Evolutionary conservation across 305 asterid genomes (phyloP), one percentile per base, ranked within the genome.

Genomic region (Fraxinus angustifolia): DNA sequence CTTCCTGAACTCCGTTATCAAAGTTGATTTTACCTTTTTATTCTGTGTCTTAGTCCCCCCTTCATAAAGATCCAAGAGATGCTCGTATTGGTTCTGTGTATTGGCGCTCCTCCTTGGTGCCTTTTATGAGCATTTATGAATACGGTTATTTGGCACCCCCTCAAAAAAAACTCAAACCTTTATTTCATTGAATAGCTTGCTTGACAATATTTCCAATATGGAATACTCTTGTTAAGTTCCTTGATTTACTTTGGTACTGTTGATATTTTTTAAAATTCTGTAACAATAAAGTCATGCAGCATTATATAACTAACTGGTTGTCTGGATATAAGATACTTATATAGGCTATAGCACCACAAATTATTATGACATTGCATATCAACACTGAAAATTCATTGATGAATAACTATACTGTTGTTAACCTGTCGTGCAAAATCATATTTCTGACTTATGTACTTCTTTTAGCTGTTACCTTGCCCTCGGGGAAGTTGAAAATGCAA

Each of bases 391-490:
- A 26, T 8, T 26, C 36, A 65, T 65, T 50, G 62, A 50, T 50
- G 62, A 50, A 50, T 50, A 23, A 65, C 73, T 65, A 65, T 65
- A 56, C 11, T 78, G 42, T 78, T 68, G 71, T 84, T 67, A 68
- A 72, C 19, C 62, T 77, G 34, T 68, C 65, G 2, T 31, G 38
- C 26, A 58, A 6, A 21, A 30, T 77, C 75, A 45, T 65, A 23
- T 81, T 75, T 31, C 78, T 78, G 60, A 84, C 77, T 82, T 31
- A 45, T 78, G 73, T 80, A 78, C 86, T 45, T 82, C 38, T 79
- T 78, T 79, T 77, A 96, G 99, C 90, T 94, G 99, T 88, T 91
- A 93, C 88, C 98, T 96, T 85, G 87, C 94, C 80, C 91, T 93
- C 42, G 98, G 99, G 83, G 98, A 96, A 79, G 87, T 91, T 65